phyloP scores from a whole-genome alignment of 345 rosid genomes.

The Boechera divaricarpa region DNA sequence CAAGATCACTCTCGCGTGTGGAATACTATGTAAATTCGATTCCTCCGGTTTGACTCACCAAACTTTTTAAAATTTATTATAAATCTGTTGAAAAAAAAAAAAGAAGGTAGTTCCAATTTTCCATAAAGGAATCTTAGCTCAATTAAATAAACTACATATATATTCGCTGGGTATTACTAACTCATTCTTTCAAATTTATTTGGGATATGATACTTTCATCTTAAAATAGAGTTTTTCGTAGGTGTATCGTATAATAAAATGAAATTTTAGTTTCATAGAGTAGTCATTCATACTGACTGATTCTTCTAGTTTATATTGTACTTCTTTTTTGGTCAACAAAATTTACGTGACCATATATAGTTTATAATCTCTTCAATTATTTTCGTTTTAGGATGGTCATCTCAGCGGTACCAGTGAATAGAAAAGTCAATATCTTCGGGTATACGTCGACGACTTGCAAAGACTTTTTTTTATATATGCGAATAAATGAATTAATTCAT shows the following conservation, averaged over 20 bases:
- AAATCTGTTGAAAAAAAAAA: too few species aligned
- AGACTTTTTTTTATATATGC: not conserved
- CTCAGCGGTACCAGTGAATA: not conserved
- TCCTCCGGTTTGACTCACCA: too few species aligned
- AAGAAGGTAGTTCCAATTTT: not conserved
- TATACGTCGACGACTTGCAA: constrained; percentile 4
- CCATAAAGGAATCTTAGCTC: not conserved
- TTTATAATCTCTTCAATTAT: constrained; percentile 12
- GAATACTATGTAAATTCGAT: too few species aligned
- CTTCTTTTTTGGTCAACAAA: not conserved
- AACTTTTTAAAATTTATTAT: too few species aligned
- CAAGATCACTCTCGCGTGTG: too few species aligned
- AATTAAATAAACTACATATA: not conserved
- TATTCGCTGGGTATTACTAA: not conserved
- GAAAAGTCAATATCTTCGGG: constrained; percentile 17
- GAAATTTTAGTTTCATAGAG: constrained; percentile 9
- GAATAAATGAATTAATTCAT: not conserved
- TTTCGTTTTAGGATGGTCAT: not conserved
- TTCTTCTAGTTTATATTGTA: constrained; percentile 1
- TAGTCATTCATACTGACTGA: constrained; percentile 9
- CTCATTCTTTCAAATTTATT: constrained; percentile 9
- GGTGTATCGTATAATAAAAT: not conserved
- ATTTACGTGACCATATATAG: not conserved
- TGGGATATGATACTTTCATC: not conserved
- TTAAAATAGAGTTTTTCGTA: not conserved